These are phyloP conservation scores for Fagus crenata DNA, from an alignment of 306 rosid genomes.

Conservation along the genomic window DNA sequence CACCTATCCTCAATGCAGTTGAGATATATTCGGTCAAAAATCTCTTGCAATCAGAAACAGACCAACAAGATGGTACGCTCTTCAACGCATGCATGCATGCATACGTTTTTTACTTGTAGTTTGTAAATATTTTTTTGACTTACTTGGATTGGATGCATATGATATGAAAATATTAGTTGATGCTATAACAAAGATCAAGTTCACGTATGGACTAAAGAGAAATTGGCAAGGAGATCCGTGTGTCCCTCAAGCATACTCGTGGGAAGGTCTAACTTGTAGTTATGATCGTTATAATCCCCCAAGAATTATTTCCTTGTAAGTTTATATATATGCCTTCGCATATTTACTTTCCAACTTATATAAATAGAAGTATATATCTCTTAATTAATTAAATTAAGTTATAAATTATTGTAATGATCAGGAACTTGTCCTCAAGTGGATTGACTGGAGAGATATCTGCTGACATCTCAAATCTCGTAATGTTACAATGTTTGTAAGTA, in stretches of 20 bases:
- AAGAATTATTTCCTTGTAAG: conserved; percentile 59
- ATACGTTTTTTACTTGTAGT: background rate
- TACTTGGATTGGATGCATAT: background rate
- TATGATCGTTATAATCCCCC: conserved; percentile 23
- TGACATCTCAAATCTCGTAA: conserved; percentile 37
- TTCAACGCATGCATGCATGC: background rate
- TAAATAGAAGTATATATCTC: background rate
- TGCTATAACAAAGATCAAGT: conserved; percentile 53
- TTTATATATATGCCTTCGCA: background rate
- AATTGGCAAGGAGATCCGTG: conserved; percentile 73
- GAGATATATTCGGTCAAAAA: conserved; percentile 30
- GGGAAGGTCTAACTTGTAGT: conserved; percentile 50
- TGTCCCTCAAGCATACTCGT: conserved; percentile 54
- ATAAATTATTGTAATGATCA: conserved; percentile 18
- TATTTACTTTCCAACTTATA: background rate
- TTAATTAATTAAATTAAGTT: background rate
- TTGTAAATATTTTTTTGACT: background rate
- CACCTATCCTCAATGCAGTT: conserved; percentile 42
- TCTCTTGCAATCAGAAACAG: conserved; percentile 33
- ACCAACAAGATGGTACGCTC: conserved; percentile 37
- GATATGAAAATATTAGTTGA: conserved; percentile 34
- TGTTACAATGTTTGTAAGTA: conserved; percentile 52
- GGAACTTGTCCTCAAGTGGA: conserved; percentile 52
- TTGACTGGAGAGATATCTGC: conserved; percentile 41
- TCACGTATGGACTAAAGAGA: conserved; percentile 34